These are phyloP conservation scores for Alternaria arborescens DNA, from an alignment of 2,329 filamentous ascomycete genomes.

Conservation along the genomic window DNA sequence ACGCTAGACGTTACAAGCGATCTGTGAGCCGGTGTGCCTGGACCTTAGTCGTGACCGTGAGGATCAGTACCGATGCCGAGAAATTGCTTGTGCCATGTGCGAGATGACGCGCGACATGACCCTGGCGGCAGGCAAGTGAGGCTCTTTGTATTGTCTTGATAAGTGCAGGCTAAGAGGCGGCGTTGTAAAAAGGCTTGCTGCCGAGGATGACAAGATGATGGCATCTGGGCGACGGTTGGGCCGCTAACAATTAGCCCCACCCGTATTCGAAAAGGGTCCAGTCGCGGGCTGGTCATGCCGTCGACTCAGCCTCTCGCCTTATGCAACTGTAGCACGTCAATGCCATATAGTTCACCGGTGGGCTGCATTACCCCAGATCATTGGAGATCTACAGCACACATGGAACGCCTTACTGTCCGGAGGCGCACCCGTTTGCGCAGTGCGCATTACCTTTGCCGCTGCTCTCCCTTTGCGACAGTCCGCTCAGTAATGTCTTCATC, in stretches of 20 bases:
- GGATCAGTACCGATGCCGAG: not conserved
- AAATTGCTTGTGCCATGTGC: conserved; percentile 2
- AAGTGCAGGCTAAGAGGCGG: not conserved
- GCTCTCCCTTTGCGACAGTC: conserved; percentile 11
- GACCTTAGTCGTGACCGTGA: not conserved
- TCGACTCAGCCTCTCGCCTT: conserved; percentile 21
- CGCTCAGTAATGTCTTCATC: conserved; percentile 16
- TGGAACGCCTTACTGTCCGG: conserved; percentile 23
- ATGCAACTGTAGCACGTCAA: conserved; percentile 10
- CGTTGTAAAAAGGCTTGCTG: not conserved
- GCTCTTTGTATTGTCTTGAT: conserved; percentile 21
- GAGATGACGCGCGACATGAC: conserved; percentile 8
- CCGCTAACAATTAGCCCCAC: not conserved
- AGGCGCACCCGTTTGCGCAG: conserved; percentile 16
- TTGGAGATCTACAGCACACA: conserved; percentile 2
- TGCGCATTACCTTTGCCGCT: conserved; percentile 10
- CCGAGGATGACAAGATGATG: conserved; percentile 1
- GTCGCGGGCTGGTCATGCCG: not conserved
- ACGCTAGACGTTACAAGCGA: conserved; percentile 2
- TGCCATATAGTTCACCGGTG: conserved; percentile 28
- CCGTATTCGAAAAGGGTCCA: not conserved
- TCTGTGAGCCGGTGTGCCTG: conserved; percentile 7
- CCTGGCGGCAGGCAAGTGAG: conserved; percentile 18
- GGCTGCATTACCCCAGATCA: conserved; percentile 12
- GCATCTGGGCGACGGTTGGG: conserved; percentile 3